These are phyloP conservation scores for Starmera dryadoides DNA, from an alignment of 805 yeast species.

Conservation along the genomic window DNA sequence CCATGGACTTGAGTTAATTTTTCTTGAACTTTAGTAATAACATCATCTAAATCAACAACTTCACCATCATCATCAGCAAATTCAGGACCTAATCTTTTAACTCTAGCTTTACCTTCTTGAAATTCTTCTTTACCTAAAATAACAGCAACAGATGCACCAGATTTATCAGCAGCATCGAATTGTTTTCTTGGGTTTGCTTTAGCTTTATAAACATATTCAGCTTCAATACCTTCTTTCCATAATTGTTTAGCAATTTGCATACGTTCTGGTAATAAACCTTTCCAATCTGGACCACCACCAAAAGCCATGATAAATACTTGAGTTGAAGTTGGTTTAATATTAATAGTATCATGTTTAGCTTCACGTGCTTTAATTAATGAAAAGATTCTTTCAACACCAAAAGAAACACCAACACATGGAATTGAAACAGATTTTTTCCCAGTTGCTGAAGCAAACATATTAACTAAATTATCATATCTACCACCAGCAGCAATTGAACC, in stretches of 20 bases:
- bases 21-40: slow-evolving; percentile 45
- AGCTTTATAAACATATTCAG: slow-evolving; percentile 87
- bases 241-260: slow-evolving; percentile 76
- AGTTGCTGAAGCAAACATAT: slow-evolving; percentile 84
- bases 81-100: slow-evolving; percentile 85
- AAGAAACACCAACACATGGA: slow-evolving; percentile 96
- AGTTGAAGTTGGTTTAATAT: slow-evolving; percentile 75
- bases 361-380: slow-evolving; percentile 79
- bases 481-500: slow-evolving; percentile 99
- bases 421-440: slow-evolving; percentile 74
- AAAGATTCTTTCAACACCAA: slow-evolving; percentile 93
- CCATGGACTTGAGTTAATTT: slow-evolving; percentile 41
- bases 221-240: slow-evolving; percentile 85
- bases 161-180: slow-evolving; percentile 94
- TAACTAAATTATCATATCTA: slow-evolving; percentile 92
- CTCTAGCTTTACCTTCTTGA: slow-evolving; percentile 67
- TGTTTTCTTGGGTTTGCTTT: slow-evolving; percentile 95
- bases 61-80: slow-evolving; percentile 85
- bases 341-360: slow-evolving; percentile 42
- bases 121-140: slow-evolving; percentile 94
- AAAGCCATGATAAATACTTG: slow-evolving; percentile 96
- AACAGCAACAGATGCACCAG: slow-evolving; percentile 86
- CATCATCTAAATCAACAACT: slow-evolving; percentile 52
- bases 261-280: slow-evolving; percentile 86
- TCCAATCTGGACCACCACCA: slow-evolving; percentile 97